These are phyloP conservation scores for Hamigera avellanea DNA, from an alignment of 495 filamentous ascomycete species.

Conservation along the genomic window DNA sequence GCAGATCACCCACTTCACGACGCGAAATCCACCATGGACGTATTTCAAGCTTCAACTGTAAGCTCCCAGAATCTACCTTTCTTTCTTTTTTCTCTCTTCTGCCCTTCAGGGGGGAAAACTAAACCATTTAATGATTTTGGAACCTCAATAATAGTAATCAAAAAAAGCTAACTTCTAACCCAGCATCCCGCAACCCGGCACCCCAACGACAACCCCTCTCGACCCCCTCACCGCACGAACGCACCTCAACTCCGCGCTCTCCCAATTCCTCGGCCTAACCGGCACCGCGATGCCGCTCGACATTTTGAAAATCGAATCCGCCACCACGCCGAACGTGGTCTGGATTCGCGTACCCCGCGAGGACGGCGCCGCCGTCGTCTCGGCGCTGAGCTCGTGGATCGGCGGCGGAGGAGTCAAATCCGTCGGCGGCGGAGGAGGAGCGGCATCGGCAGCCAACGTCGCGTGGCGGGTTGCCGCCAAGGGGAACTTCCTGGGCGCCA, in stretches of 20 bases:
- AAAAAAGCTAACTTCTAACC: background rate
- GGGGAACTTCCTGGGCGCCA: constrained; percentile 41
- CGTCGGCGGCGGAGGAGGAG: constrained; percentile 23
- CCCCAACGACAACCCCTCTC: constrained; percentile 25
- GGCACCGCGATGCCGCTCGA: constrained; percentile 72
- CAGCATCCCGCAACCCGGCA: constrained; percentile 24
- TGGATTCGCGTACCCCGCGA: constrained; percentile 69
- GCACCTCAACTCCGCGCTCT: constrained; percentile 60
- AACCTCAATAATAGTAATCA: too few relatives aligned
- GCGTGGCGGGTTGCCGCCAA: constrained; percentile 48
- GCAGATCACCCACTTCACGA: constrained; percentile 23
- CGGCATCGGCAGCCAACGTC: constrained; percentile 18
- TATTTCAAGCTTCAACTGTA: constrained; percentile 38
- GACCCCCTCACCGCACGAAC: constrained; percentile 67
- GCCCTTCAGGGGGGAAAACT: too few relatives aligned
- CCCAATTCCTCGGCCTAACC: constrained; percentile 67
- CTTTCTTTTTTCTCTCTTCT: too few relatives aligned
- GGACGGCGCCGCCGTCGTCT: constrained; percentile 54
- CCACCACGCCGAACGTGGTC: constrained; percentile 19
- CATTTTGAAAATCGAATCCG: constrained; percentile 51
- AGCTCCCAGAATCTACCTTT: constrained; percentile 2
- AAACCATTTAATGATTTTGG: too few relatives aligned
- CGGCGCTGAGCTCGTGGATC: constrained; percentile 53
- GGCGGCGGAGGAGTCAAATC: too few relatives aligned
- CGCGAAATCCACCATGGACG: constrained; percentile 39